A percentile compares a stretch with the other conserved stretches of the same genome.
Evolutionary conservation across 2,329 filamentous ascomycete genomes (phyloP).

Genomic region (Ophiostoma sp.): DNA sequence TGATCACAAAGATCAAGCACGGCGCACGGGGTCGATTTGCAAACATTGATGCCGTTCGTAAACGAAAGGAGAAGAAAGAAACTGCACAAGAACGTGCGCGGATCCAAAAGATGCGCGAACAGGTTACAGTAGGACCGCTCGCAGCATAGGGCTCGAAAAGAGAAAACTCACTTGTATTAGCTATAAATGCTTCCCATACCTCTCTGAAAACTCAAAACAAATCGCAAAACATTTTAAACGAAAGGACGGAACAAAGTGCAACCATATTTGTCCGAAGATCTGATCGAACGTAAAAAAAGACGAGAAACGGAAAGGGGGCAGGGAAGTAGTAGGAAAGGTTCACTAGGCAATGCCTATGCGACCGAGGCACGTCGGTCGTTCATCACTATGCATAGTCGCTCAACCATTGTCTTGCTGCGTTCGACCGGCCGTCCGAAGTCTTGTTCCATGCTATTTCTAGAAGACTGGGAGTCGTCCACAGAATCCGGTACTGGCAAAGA

Average conservation of each 20-base stretch:
- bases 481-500: neutral
- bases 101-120: conserved; percentile 48
- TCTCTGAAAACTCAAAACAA: neutral
- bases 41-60: conserved; percentile 53
- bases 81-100: conserved; percentile 42
- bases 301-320: neutral
- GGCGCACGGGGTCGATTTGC: conserved; percentile 69
- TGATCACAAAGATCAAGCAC: conserved; percentile 90
- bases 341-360: neutral
- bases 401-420: neutral
- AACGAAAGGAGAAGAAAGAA: conserved; percentile 45
- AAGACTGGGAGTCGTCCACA: neutral
- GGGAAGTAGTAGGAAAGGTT: neutral
- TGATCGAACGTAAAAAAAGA: neutral
- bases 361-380: neutral
- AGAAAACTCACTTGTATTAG: neutral
- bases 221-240: too few species aligned
- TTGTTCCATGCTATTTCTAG: neutral
- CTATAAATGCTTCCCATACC: neutral
- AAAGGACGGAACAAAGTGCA: neutral
- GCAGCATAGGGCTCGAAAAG: conserved; percentile 35
- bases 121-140: conserved; percentile 56
- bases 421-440: neutral
- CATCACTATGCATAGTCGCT: neutral
- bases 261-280: neutral